These are phyloP conservation scores for Pseudodiploospora longispora DNA, from an alignment of 2,329 filamentous ascomycete species.

Conservation along the genomic window DNA sequence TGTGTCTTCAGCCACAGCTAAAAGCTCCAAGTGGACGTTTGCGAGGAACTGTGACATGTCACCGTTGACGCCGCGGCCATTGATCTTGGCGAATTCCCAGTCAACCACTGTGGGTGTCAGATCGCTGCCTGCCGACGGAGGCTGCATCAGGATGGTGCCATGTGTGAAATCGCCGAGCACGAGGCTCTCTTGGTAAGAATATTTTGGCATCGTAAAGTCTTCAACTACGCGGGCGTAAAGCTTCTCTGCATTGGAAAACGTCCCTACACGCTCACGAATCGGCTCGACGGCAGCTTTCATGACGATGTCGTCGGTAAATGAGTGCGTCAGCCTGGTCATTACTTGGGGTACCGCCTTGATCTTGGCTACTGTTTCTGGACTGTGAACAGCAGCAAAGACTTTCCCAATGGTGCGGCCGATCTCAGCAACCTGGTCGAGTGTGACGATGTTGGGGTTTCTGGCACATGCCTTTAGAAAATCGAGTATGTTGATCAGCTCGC, in stretches of 20 bases:
- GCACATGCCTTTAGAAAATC: conserved; percentile 7
- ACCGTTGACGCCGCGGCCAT: conserved; percentile 13
- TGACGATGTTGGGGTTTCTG: background rate
- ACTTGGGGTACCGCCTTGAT: background rate
- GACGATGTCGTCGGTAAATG: conserved; percentile 8
- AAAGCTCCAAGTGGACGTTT: conserved; percentile 8
- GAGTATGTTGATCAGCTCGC: conserved; percentile 8
- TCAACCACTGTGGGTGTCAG: conserved; percentile 11
- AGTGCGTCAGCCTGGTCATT: conserved; percentile 4
- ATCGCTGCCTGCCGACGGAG: background rate
- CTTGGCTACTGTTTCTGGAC: background rate
- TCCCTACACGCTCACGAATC: conserved; percentile 6
- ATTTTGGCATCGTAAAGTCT: conserved; percentile 5
- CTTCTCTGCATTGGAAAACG: conserved; percentile 3
- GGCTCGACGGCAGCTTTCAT: conserved; percentile 10
- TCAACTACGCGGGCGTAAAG: conserved; percentile 6
- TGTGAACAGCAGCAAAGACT: conserved; percentile 9
- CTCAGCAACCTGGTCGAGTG: conserved; percentile 1
- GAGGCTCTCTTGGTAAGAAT: conserved; percentile 7
- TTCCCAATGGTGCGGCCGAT: conserved; percentile 6
- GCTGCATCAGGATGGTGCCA: conserved; percentile 10
- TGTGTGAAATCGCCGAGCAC: conserved; percentile 13
- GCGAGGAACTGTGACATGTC: conserved; percentile 10
- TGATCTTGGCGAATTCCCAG: conserved; percentile 13
- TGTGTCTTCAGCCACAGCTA: background rate